Evolutionary conservation across 805 yeast genomes (phyloP).

Genomic region (Wickerhamomyces sydowiorum): DNA sequence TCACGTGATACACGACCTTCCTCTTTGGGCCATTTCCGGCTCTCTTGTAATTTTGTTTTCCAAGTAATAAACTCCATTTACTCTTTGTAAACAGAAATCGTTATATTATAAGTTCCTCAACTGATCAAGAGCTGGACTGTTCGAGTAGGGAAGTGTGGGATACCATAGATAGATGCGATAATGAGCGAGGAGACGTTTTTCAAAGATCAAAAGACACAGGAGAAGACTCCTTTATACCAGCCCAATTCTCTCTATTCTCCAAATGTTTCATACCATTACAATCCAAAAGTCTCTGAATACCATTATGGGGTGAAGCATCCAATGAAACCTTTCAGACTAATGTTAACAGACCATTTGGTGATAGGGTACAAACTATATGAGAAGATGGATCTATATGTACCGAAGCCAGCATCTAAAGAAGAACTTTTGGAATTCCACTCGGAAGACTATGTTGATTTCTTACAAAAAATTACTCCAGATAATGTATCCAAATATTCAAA

Average conservation of each 20-base stretch:
- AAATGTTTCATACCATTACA: conserved; percentile 82
- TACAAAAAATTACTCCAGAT: conserved; percentile 88
- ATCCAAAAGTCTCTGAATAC: conserved; percentile 71
- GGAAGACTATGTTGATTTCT: conserved; percentile 88
- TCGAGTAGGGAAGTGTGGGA: neutral
- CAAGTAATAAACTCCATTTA: no score
- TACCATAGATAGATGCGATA: neutral
- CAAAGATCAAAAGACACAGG: conserved; percentile 35
- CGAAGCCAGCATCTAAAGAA: conserved; percentile 74
- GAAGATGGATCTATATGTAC: conserved; percentile 83
- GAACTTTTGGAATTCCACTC: conserved; percentile 82
- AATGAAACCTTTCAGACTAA: conserved; percentile 94
- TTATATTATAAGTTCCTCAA: no score
- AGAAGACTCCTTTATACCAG: conserved; percentile 41
- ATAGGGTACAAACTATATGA: conserved; percentile 80
- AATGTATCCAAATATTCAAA: conserved; percentile 63
- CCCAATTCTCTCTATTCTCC: conserved; percentile 36
- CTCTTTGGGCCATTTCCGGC: no score
- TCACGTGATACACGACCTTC: neutral
- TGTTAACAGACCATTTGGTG: conserved; percentile 91
- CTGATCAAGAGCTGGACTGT: no score
- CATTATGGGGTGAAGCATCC: conserved; percentile 95
- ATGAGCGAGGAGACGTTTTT: conserved; percentile 27
- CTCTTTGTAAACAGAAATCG: no score
- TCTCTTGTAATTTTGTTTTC: no score